Percentiles rank a stretch among this genome's conserved stretches.
These are phyloP conservation scores for Suhomyces sp. DNA, from an alignment of 805 yeast genomes.

Conservation along the genomic window DNA sequence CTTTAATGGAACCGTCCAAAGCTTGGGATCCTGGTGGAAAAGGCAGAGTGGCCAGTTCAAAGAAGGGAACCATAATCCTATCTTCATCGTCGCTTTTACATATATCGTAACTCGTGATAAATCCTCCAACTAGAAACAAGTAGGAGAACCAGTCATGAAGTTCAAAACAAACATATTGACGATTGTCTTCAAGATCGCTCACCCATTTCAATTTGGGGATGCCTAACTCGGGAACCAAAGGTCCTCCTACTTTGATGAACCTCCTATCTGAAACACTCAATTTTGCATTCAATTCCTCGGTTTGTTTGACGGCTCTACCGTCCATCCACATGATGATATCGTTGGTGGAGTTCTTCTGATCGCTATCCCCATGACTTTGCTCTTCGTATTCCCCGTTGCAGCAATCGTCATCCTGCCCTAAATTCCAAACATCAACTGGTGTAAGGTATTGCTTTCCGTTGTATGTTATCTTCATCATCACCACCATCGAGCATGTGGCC, in stretches of 20 bases:
- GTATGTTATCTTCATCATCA: conserved; percentile 23
- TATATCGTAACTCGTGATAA: conserved; percentile 6
- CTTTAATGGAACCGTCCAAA: conserved; percentile 58
- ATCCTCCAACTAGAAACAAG: conserved; percentile 26
- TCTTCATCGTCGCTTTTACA: neutral
- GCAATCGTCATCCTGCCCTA: conserved; percentile 8
- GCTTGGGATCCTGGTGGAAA: conserved; percentile 22
- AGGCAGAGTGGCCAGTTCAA: neutral
- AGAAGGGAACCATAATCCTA: neutral
- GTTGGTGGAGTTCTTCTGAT: conserved; percentile 21
- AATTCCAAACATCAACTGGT: conserved; percentile 30
- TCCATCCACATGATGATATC: conserved; percentile 65
- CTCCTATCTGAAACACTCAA: too few species aligned
- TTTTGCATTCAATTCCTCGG: conserved; percentile 28
- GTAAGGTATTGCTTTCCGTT: conserved; percentile 24
- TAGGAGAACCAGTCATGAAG: conserved; percentile 49
- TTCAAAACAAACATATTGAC: conserved; percentile 44
- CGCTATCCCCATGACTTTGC: conserved; percentile 14
- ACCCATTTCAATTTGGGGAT: conserved; percentile 50
- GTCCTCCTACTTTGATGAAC: too few species aligned
- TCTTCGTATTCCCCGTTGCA: too few species aligned
- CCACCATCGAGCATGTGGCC: conserved; percentile 63
- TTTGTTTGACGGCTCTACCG: conserved; percentile 38
- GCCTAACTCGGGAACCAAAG: conserved; percentile 56
- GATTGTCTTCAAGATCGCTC: conserved; percentile 20